A percentile compares a stretch with the other conserved stretches of the same genome.
These are phyloP conservation scores for Tephrocybe sp. DNA, from an alignment of 768 basidiomycete genomes.

Conservation along the genomic window DNA sequence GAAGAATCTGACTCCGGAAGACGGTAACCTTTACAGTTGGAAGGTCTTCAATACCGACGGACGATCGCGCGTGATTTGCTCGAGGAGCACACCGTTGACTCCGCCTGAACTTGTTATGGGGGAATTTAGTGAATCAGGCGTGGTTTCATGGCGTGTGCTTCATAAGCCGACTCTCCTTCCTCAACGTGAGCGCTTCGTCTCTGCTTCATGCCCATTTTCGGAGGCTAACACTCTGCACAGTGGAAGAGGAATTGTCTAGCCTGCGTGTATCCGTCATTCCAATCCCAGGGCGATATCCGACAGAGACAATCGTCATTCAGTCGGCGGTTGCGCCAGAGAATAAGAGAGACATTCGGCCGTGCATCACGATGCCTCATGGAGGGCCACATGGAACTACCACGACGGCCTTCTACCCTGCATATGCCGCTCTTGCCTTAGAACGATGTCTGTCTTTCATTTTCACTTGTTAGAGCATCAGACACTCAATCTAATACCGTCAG, in stretches of 20 bases:
- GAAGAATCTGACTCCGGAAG: constrained; percentile 41
- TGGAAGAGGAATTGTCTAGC: constrained; percentile 36
- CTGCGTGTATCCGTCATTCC: constrained; percentile 45
- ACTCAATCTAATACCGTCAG: constrained; percentile 28
- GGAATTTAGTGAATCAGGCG: constrained; percentile 24
- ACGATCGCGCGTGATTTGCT: constrained; percentile 40
- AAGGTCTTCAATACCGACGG: constrained; percentile 52
- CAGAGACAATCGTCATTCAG: constrained; percentile 56
- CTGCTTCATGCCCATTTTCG: not conserved
- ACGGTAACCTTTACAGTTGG: constrained; percentile 48
- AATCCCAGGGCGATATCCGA: constrained; percentile 48
- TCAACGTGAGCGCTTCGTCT: constrained; percentile 33
- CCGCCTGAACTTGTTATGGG: constrained; percentile 55
- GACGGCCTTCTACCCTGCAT: constrained; percentile 45
- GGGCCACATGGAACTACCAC: constrained; percentile 56
- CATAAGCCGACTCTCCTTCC: constrained; percentile 39
- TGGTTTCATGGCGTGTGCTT: constrained; percentile 38
- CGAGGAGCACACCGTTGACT: constrained; percentile 45
- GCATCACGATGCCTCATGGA: constrained; percentile 58
- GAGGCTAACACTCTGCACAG: constrained; percentile 28
- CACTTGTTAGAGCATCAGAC: not conserved
- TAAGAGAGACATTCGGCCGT: constrained; percentile 33
- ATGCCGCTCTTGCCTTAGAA: constrained; percentile 50
- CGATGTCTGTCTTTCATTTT: constrained; percentile 48
- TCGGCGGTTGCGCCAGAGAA: constrained; percentile 18